Conservation (phyloP, 345 rosid genomes). For the Hevea brasiliensis region DNA sequence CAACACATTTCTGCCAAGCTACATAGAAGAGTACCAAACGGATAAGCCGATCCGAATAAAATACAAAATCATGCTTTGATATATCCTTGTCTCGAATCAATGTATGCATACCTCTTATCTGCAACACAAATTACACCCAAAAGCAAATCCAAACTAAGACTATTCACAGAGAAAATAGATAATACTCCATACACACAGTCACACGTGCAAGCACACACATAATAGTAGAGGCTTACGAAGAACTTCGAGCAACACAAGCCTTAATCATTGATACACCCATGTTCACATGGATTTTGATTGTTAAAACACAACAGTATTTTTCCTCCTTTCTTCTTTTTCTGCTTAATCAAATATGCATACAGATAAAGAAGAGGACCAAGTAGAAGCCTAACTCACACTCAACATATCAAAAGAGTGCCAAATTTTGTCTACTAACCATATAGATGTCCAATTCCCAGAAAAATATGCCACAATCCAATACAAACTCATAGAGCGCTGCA, state of each 20-base stretch:
- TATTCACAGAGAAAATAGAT: background rate
- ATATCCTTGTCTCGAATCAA: constrained; percentile 90
- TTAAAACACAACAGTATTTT: background rate
- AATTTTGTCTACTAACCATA: background rate
- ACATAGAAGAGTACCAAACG: constrained; percentile 62
- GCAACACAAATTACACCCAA: constrained; percentile 20
- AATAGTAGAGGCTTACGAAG: background rate
- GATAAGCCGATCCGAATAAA: constrained; percentile 96
- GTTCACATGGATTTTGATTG: background rate
- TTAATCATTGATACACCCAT: background rate
- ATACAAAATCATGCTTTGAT: constrained; percentile 96
- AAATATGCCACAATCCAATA: constrained; percentile 1
- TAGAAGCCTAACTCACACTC: background rate
- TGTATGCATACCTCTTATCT: constrained; percentile 99
- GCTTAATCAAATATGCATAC: background rate
- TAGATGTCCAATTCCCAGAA: constrained; percentile 1
- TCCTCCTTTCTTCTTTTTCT: background rate
- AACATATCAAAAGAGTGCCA: background rate
- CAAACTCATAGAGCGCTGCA: background rate
- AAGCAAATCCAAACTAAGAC: constrained; percentile 4
- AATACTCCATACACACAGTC: background rate
- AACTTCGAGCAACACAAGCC: constrained; percentile 3
- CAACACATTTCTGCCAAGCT: constrained; percentile 10
- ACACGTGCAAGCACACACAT: background rate
- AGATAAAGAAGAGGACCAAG: background rate